Evolutionary conservation across 805 yeast species (phyloP), one percentile per base, ranked within the genome.

Genomic region (Saturnispora gosingensis): DNA sequence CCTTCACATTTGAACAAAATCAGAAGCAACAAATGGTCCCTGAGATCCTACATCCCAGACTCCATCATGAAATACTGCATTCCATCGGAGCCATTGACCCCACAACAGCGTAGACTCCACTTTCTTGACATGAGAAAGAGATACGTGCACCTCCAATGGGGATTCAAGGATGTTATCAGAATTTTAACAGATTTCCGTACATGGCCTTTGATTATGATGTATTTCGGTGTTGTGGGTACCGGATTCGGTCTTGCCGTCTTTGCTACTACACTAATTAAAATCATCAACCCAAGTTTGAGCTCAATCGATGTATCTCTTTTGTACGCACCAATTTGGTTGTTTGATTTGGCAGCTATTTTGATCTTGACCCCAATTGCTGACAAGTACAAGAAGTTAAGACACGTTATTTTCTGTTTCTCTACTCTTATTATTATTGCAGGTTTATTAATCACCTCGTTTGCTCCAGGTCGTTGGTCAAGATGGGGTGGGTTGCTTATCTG

Each of bases 201-300:
- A 42, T 87, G 90, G 90, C 93, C 95, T 1, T 67, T 88, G 53
- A 72, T 86, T 44, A 72, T 88, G 68, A 88, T 88, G 96, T 88
- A 88, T 68, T 88, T 88, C 64, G 96, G 96, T 18, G 95, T 85
- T 20, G 96, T 88, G 25, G 96, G 96, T 45, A 80, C 88, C n/a
- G 96, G 96, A 1, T 82, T 76, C 61, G 96, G 95, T 32, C 70
- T 88, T 46, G 89, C 89, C 32, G 91, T 83, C 20, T 88, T 84
- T 67, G 96, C 90, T 5, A 82, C 95, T 3, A 81, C 91, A 8
- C 78, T 88, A 58, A 83, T 88, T 59, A 67, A 73, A 47, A 76
- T 77, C 4, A 80, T 83, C 56, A 81, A 85, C 62, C 83, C 91
- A 2, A 6, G 71, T 85, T 56, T 67, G 81, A 2, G 79, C 88